Evolutionary conservation across 805 yeast genomes (phyloP).

Genomic region (Saccharomycopsis sp.): DNA sequence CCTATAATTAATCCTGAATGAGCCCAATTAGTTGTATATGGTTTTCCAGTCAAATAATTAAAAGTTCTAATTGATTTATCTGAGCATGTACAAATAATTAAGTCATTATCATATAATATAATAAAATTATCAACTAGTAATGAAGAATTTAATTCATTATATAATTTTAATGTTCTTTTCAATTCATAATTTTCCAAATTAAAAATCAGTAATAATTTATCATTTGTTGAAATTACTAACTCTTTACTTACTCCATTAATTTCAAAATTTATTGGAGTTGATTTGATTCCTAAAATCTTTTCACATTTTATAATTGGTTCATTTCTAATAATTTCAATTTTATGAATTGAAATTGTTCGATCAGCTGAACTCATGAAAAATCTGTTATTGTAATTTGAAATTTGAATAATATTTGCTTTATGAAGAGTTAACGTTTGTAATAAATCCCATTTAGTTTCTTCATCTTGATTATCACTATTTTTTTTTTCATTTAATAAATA

Average conservation of each 20-base stretch:
- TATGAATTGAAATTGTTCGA: conserved; percentile 47
- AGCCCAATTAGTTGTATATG: conserved; percentile 46
- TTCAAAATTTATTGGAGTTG: conserved; percentile 37
- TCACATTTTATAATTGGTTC: conserved; percentile 25
- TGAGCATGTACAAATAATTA: conserved; percentile 34
- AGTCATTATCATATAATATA: conserved; percentile 21
- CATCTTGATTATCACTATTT: conserved; percentile 5
- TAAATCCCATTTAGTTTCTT: conserved; percentile 34
- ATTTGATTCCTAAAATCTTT: conserved; percentile 39
- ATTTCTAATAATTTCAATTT: conserved; percentile 21
- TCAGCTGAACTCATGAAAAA: conserved; percentile 52
- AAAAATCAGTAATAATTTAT: conserved; percentile 36
- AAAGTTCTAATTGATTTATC: conserved; percentile 51
- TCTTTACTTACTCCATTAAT: conserved; percentile 25
- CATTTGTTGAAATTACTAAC: conserved; percentile 41
- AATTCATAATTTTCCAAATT: conserved; percentile 27
- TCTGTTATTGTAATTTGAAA: conserved; percentile 24
- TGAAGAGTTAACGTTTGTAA: conserved; percentile 52
- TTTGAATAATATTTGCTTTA: conserved; percentile 39
- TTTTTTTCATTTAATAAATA: conserved; percentile 1
- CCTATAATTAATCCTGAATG: conserved; percentile 44
- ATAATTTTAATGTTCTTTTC: conserved; percentile 31
- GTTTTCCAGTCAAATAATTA: conserved; percentile 35
- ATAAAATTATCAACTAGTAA: conserved; percentile 33
- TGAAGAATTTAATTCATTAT: conserved; percentile 31